These are phyloP conservation scores for Moesziomyces parantarcticus DNA, from an alignment of 1,284 basidiomycete genomes.

Conservation along the genomic window DNA sequence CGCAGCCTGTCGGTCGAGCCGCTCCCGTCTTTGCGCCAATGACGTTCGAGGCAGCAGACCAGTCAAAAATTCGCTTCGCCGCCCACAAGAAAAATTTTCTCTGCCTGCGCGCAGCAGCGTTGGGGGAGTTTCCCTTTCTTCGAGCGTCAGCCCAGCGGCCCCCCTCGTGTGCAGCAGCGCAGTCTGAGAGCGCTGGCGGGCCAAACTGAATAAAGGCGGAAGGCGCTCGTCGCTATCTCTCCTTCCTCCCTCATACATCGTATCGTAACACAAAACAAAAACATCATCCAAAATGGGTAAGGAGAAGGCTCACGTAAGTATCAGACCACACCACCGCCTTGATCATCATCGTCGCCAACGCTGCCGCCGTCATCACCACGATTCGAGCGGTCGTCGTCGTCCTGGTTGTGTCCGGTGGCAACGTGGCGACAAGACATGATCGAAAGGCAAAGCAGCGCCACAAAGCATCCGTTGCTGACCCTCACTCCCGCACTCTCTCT, in stretches of 20 bases:
- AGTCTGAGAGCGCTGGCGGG: slow-evolving; percentile 9
- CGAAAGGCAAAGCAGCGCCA: background rate
- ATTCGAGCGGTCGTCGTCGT: background rate
- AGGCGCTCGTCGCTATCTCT: slow-evolving; percentile 24
- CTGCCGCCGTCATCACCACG: slow-evolving; percentile 5
- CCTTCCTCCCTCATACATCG: slow-evolving; percentile 46
- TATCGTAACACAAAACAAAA: slow-evolving; percentile 43
- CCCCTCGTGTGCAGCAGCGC: slow-evolving; percentile 1
- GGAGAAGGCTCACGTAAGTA: slow-evolving; percentile 60
- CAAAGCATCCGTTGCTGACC: slow-evolving; percentile 8
- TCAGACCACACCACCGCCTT: slow-evolving; percentile 1
- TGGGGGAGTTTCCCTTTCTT: slow-evolving; percentile 7
- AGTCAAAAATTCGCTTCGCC: slow-evolving; percentile 34
- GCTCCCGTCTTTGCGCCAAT: background rate
- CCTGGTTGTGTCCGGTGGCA: background rate
- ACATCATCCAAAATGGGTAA: slow-evolving; percentile 60
- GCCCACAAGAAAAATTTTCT: slow-evolving; percentile 47
- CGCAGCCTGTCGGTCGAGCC: slow-evolving; percentile 3
- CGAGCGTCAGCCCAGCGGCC: slow-evolving; percentile 2
- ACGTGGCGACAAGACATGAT: too few species aligned
- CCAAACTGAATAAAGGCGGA: slow-evolving; percentile 34
- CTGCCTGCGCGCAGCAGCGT: slow-evolving; percentile 21
- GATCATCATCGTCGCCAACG: background rate
- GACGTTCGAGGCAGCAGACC: slow-evolving; percentile 26
- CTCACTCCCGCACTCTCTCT: slow-evolving; percentile 2